Evolutionary conservation across 805 yeast species (phyloP).

Genomic region (Candida pini): DNA sequence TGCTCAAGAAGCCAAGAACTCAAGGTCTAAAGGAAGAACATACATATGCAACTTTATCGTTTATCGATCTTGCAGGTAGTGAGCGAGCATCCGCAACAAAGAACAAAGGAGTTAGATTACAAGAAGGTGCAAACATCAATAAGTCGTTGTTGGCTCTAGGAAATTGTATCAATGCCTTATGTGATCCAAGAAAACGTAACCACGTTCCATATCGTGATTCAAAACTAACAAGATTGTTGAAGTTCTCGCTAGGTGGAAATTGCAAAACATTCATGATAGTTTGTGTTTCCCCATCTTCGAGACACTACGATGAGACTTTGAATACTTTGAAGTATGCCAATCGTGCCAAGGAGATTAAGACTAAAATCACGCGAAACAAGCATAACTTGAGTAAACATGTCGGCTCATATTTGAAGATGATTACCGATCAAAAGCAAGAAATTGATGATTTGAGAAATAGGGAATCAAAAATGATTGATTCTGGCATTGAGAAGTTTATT

Average conservation of each 20-base stretch:
- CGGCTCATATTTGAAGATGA: conserved; percentile 78
- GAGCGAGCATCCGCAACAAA: conserved; percentile 89
- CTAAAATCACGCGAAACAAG: conserved; percentile 68
- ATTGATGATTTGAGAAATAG: conserved; percentile 61
- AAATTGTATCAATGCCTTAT: conserved; percentile 87
- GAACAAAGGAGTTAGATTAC: conserved; percentile 73
- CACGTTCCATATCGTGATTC: conserved; percentile 93
- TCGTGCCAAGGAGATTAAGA: conserved; percentile 85
- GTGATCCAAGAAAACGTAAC: conserved; percentile 58
- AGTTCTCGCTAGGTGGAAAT: conserved; percentile 88
- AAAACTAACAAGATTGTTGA: conserved; percentile 77
- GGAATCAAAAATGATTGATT: conserved; percentile 39
- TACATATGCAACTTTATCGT: conserved; percentile 72
- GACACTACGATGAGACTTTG: conserved; percentile 88
- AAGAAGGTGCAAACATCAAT: conserved; percentile 93
- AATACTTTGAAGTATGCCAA: conserved; percentile 90
- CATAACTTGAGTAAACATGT: conserved; percentile 77
- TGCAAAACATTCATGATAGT: conserved; percentile 96
- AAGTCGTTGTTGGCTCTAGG: conserved; percentile 85
- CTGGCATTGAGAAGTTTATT: conserved; percentile 31
- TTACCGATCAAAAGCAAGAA: conserved; percentile 71
- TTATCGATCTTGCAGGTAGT: conserved; percentile 92
- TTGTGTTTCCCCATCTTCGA: conserved; percentile 81
- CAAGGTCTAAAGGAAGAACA: conserved; percentile 63
- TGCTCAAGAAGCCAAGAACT: conserved; percentile 51